Conservation (phyloP, 495 filamentous ascomycete genomes). For the Lasiosphaeriaceae sp. region DNA sequence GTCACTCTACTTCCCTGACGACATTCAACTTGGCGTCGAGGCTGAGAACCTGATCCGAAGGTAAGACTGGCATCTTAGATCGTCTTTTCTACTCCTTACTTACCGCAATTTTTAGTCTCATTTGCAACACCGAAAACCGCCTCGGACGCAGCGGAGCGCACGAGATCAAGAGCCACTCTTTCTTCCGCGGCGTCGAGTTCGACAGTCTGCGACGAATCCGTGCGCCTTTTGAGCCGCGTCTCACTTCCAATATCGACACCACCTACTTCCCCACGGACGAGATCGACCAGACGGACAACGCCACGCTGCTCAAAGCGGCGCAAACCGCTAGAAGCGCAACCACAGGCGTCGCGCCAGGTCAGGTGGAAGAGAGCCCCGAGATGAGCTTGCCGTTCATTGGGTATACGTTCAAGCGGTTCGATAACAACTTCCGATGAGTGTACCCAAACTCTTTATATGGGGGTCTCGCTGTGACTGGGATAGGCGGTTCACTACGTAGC, state of each 20-base stretch:
- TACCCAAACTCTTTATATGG: not conserved
- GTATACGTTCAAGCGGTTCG: slow-evolving; percentile 98
- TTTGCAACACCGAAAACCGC: slow-evolving; percentile 87
- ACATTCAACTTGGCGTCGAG: slow-evolving; percentile 79
- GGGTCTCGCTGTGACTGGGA: not conserved
- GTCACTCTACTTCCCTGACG: slow-evolving; percentile 93
- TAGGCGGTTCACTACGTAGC: not conserved
- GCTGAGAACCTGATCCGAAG: slow-evolving; percentile 85
- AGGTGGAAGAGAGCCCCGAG: slow-evolving; percentile 59
- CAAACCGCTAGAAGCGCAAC: slow-evolving; percentile 46
- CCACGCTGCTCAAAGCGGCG: slow-evolving; percentile 62
- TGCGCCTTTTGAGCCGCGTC: slow-evolving; percentile 90
- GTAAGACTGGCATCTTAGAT: slow-evolving; percentile 40
- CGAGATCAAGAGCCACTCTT: slow-evolving; percentile 89
- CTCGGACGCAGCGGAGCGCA: slow-evolving; percentile 78
- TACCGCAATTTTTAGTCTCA: slow-evolving; percentile 53
- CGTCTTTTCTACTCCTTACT: not conserved
- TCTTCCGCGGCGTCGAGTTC: slow-evolving; percentile 95
- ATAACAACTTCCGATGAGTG: slow-evolving; percentile 60
- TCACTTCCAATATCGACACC: slow-evolving; percentile 90
- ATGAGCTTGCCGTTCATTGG: slow-evolving; percentile 96
- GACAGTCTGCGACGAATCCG: slow-evolving; percentile 86
- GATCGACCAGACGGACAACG: slow-evolving; percentile 88
- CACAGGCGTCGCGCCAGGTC: slow-evolving; percentile 13
- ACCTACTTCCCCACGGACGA: slow-evolving; percentile 98